Evolutionary conservation across 1,139 yeast species (phyloP), one percentile per base, ranked within the genome.

Genomic region (Pichia sp.): DNA sequence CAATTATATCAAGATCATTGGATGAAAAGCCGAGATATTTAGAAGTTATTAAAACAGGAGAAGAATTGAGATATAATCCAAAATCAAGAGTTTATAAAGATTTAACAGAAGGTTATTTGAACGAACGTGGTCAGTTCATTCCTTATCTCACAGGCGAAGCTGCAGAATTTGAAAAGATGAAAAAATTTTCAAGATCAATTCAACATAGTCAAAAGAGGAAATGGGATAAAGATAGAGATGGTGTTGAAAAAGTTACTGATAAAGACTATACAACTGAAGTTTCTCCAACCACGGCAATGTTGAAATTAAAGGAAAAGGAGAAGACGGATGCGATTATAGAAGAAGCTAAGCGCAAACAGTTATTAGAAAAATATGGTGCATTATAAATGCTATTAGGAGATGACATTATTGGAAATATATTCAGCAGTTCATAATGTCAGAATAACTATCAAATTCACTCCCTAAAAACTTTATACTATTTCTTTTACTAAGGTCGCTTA

Each of bases 271-370:
- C 73, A 51, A 57, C 76, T 34, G 82, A 78, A 51, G 80, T 81
- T 3, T 75, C 77, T 43, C 87, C 87, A 5, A 80, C 87, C 0
- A 73, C 74, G 37, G 70, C 76, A 56, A 65, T 71, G 67, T 48
- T 77, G 36, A 69, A 67, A 43, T 63, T 69, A 47, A 70, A 70
- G 46, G 60, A 74, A 53, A 59, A 67, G 38, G 64, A 71, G 43
- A 57, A 68, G 45, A 63, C 66, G 39, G 58, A 62, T 37, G 55
- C 55, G 22, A 51, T 58, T 24, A 52, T 56, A 24, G 60, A 66
- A 37, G 64, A 64, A 36, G 58, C 61, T 29, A 62, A 62, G 42
- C 60, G 64, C 40, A 55, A 59, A 36, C 58, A 60, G 30, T 51
- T 77, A 34, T 48, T 73, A n/a, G 68, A 61, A 30, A 69, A 63